These are phyloP conservation scores for Pleurotus cornucopiae DNA, from an alignment of 768 basidiomycete species.

Conservation along the genomic window DNA sequence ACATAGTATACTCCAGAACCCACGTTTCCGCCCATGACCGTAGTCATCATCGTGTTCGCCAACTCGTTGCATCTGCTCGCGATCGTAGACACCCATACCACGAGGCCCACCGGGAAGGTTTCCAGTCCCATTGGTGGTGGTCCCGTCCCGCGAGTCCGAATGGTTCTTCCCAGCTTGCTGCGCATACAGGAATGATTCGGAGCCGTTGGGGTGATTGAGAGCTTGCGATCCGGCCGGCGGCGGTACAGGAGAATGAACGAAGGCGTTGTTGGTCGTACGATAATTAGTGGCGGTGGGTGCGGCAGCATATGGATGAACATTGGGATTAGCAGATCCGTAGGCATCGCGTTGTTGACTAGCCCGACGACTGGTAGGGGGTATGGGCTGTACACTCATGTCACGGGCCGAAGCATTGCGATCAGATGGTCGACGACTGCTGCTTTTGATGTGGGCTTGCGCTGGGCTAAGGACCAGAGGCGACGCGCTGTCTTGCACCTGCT, in stretches of 20 bases:
- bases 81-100: slow-evolving; percentile 64
- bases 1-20: slow-evolving; percentile 65
- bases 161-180: slow-evolving; percentile 48
- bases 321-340: slow-evolving; percentile 34
- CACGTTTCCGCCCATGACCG: slow-evolving; percentile 52
- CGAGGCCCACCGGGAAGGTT: slow-evolving; percentile 31
- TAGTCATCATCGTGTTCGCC: slow-evolving; percentile 65
- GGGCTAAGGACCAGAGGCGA: slow-evolving; percentile 64
- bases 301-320: slow-evolving; percentile 71
- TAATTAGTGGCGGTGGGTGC: slow-evolving; percentile 56
- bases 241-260: slow-evolving; percentile 50
- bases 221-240: slow-evolving; percentile 1
- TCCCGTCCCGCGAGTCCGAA: slow-evolving; percentile 48
- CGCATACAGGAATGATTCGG: slow-evolving; percentile 64
- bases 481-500: slow-evolving; percentile 52
- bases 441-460: slow-evolving; percentile 62
- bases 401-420: slow-evolving; percentile 47
- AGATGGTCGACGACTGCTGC: slow-evolving; percentile 41
- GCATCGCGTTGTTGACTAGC: slow-evolving; percentile 59
- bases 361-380: slow-evolving; percentile 64
- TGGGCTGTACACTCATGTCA: slow-evolving; percentile 61
- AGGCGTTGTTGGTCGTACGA: slow-evolving; percentile 39
- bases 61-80: slow-evolving; percentile 55
- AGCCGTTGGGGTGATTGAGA: slow-evolving; percentile 33
- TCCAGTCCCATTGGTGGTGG: slow-evolving; percentile 40